These are phyloP conservation scores for Ceratobasidium sp. DNA, from an alignment of 1,284 basidiomycete genomes.

Conservation along the genomic window DNA sequence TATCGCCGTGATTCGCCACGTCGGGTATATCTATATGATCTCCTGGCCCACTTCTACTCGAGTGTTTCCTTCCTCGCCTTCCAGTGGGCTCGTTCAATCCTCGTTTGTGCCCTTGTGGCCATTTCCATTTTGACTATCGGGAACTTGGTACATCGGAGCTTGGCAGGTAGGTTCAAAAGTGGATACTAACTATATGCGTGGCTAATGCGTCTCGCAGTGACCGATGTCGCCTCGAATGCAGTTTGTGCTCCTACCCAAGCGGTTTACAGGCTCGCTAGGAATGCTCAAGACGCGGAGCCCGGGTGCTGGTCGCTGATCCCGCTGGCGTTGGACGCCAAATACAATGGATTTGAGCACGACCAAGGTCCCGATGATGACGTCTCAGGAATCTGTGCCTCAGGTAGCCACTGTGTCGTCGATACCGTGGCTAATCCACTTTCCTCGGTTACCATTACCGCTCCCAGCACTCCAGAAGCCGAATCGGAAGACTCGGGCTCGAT, in stretches of 20 bases:
- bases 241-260: neutral
- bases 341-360: neutral
- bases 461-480: no score
- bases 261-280: neutral
- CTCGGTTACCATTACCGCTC: no score
- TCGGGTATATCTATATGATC: neutral
- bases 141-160: no score
- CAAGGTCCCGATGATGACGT: neutral
- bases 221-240: neutral
- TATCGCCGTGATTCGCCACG: neutral
- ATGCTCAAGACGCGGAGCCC: neutral
- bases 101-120: neutral
- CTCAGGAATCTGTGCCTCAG: neutral
- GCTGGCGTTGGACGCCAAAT: neutral
- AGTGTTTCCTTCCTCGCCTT: neutral
- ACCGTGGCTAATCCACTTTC: neutral
- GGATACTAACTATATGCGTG: neutral
- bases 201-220: neutral
- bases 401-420: neutral
- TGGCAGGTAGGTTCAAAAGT: neutral
- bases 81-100: neutral
- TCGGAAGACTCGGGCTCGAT: no score
- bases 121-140: neutral
- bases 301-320: neutral
- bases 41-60: neutral